Evolutionary conservation across 768 basidiomycete species (phyloP).

Genomic region (Leucosporidium yakuticum): DNA sequence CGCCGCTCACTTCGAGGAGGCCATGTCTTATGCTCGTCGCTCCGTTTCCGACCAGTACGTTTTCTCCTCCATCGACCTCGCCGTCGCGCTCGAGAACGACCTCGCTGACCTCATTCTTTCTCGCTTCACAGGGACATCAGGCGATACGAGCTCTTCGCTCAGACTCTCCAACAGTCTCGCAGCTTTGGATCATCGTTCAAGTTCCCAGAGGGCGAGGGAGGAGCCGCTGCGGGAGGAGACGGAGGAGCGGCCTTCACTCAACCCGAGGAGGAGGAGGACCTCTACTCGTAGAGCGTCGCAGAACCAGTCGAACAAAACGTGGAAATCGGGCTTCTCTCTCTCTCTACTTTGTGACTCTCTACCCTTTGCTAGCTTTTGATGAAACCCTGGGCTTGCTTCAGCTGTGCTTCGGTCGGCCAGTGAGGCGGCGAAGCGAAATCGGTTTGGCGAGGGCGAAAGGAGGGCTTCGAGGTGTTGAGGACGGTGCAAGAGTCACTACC

Average conservation of each 20-base stretch:
- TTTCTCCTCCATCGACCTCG: too few species aligned
- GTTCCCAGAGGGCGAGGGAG: slow-evolving; percentile 76
- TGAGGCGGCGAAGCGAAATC: too few species aligned
- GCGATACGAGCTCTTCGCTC: slow-evolving; percentile 96
- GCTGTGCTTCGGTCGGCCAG: too few species aligned
- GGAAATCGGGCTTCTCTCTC: not conserved
- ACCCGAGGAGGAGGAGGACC: slow-evolving; percentile 36
- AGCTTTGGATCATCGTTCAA: slow-evolving; percentile 93
- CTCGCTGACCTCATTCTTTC: not conserved
- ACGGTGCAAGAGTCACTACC: too few species aligned
- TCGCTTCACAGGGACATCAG: slow-evolving; percentile 60
- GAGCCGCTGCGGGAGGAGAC: slow-evolving; percentile 37
- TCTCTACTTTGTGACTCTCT: not conserved
- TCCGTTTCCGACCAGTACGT: slow-evolving; percentile 76
- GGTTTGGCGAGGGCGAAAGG: too few species aligned
- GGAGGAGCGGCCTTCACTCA: slow-evolving; percentile 43
- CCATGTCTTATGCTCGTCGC: slow-evolving; percentile 94
- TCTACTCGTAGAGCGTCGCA: slow-evolving; percentile 13
- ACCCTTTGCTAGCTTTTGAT: too few species aligned
- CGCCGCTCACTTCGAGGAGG: slow-evolving; percentile 96
- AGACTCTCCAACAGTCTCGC: slow-evolving; percentile 56
- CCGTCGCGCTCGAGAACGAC: not conserved
- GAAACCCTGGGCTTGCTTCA: too few species aligned
- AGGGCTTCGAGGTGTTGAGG: too few species aligned
- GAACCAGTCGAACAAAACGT: not conserved